Conservation (phyloP, 441 rosid species). For the Eutrema salsugineum region DNA sequence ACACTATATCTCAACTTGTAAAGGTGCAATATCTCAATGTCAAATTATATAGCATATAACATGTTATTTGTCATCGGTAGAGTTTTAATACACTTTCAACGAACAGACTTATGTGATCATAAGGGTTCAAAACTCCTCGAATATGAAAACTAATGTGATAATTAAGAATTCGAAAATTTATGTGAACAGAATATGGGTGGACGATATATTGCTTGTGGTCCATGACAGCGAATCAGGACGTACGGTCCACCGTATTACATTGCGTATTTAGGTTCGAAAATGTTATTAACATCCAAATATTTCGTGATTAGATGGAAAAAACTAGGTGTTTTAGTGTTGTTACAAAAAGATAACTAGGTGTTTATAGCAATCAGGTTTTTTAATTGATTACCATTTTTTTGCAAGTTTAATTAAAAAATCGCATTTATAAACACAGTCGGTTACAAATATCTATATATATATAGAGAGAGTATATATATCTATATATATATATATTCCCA, state of each 20-base stretch:
- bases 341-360: no score
- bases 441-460: background rate
- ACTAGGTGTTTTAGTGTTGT: background rate
- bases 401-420: background rate
- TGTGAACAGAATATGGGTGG: constrained; percentile 3
- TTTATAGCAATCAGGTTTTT: background rate
- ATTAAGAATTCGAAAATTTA: constrained; percentile 6
- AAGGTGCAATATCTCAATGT: background rate
- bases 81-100: background rate
- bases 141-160: background rate
- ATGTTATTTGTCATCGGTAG: background rate
- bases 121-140: background rate
- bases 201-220: constrained; percentile 22
- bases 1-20: constrained; percentile 4
- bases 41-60: background rate
- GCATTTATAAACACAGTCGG: background rate
- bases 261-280: background rate
- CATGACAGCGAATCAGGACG: constrained; percentile 3
- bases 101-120: background rate
- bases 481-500: no score
- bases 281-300: background rate
- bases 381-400: background rate
- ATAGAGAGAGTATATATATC: no score
- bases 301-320: background rate
- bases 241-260: background rate